Percentiles rank a stretch among this genome's conserved stretches.
These are phyloP conservation scores for Cystoderma amianthinum DNA, from an alignment of 768 basidiomycete species.

Conservation along the genomic window DNA sequence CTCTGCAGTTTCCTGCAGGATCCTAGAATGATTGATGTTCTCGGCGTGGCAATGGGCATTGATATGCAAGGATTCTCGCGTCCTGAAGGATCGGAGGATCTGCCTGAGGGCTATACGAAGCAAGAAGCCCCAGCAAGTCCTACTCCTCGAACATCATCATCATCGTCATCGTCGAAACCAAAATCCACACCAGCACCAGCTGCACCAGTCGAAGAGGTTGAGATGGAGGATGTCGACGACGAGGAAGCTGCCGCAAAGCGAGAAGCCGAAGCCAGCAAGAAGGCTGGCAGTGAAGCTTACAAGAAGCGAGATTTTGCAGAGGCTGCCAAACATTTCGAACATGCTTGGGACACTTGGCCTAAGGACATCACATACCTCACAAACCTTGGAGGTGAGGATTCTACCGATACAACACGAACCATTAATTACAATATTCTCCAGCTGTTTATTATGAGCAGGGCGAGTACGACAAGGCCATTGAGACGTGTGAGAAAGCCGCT, in stretches of 20 bases:
- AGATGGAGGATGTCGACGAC: conserved; percentile 61
- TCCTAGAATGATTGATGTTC: conserved; percentile 89
- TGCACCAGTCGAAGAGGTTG: conserved; percentile 47
- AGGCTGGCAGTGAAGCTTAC: conserved; percentile 73
- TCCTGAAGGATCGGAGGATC: conserved; percentile 77
- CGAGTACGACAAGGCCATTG: conserved; percentile 86
- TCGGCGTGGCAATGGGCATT: conserved; percentile 90
- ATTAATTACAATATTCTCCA: conserved; percentile 19
- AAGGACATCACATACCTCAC: conserved; percentile 93
- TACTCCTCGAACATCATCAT: conserved; percentile 28
- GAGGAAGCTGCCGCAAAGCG: conserved; percentile 72
- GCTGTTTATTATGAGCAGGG: conserved; percentile 94
- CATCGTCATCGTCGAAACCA: conserved; percentile 38
- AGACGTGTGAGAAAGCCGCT: conserved; percentile 91
- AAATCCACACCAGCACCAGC: conserved; percentile 26
- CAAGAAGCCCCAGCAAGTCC: conserved; percentile 26
- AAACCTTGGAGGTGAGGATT: conserved; percentile 68
- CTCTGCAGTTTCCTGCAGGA: conserved; percentile 57
- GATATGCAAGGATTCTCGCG: conserved; percentile 85
- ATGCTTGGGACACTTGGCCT: conserved; percentile 91
- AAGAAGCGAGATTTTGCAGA: conserved; percentile 78
- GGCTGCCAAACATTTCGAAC: conserved; percentile 69
- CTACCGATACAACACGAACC: not conserved
- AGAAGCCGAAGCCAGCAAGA: conserved; percentile 75
- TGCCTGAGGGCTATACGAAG: conserved; percentile 50